Evolutionary conservation across 805 yeast genomes (phyloP).

Genomic region (Saccharomycopsis synnaedendra): DNA sequence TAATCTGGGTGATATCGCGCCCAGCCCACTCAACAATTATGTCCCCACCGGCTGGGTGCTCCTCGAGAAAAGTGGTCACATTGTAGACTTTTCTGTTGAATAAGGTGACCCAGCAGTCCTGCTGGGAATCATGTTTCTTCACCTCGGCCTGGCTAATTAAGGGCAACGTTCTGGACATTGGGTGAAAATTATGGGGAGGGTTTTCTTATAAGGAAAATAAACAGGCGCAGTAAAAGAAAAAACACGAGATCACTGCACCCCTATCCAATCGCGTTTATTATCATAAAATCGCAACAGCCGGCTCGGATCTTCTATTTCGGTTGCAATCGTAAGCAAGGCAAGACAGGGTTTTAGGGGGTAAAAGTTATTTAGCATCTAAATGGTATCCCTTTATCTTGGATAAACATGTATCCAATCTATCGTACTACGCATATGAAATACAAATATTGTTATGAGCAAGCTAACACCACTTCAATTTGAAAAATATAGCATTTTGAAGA

Average conservation of each 20-base stretch:
- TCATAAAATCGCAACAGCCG: too few relatives aligned
- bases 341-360: too few relatives aligned
- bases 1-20: slow-evolving; percentile 26
- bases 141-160: slow-evolving; percentile 45
- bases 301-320: too few relatives aligned
- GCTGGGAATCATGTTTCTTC: slow-evolving; percentile 35
- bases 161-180: slow-evolving; percentile 34
- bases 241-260: background rate
- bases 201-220: background rate
- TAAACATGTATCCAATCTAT: too few relatives aligned
- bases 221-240: background rate
- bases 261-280: too few relatives aligned
- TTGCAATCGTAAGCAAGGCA: too few relatives aligned
- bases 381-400: too few relatives aligned
- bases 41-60: slow-evolving; percentile 63
- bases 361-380: too few relatives aligned
- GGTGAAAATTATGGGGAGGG: background rate
- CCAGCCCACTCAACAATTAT: slow-evolving; percentile 49
- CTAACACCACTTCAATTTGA: too few relatives aligned
- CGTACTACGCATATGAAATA: too few relatives aligned
- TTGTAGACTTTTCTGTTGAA: slow-evolving; percentile 75
- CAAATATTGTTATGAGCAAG: too few relatives aligned
- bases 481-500: too few relatives aligned
- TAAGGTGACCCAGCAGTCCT: slow-evolving; percentile 73
- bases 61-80: slow-evolving; percentile 61